A percentile compares a stretch with the other conserved stretches of the same genome.
Evolutionary conservation across 805 yeast genomes (phyloP).

Genomic region (Candida ipomoeae): DNA sequence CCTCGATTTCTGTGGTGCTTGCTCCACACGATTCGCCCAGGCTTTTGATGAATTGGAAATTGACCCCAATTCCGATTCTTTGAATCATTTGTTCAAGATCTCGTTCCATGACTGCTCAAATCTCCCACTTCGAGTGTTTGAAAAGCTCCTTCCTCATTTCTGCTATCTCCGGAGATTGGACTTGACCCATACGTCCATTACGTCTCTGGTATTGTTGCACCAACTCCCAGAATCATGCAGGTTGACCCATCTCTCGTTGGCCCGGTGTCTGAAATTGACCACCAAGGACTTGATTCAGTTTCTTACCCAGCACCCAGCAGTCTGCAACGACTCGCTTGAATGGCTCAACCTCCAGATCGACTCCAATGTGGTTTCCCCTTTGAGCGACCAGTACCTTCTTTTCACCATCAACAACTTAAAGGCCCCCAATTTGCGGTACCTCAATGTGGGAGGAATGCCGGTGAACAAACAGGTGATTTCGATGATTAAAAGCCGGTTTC

Average conservation of each 20-base stretch:
- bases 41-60: constrained; percentile 49
- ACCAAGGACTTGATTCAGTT: constrained; percentile 70
- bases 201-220: constrained; percentile 53
- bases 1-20: constrained; percentile 86
- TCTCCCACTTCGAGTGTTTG: constrained; percentile 54
- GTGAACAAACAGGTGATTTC: constrained; percentile 38
- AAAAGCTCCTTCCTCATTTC: constrained; percentile 54
- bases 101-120: constrained; percentile 90
- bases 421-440: constrained; percentile 43
- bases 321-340: constrained; percentile 42
- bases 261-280: constrained; percentile 55
- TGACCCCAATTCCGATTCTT: constrained; percentile 3
- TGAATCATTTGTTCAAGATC: constrained; percentile 36
- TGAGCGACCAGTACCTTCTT: constrained; percentile 47
- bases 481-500: constrained; percentile 37
- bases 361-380: constrained; percentile 56
- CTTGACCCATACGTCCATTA: constrained; percentile 74
- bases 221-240: constrained; percentile 52
- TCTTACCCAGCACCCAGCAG: constrained; percentile 67
- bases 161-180: constrained; percentile 63
- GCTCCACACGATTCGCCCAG: constrained; percentile 55
- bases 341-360: constrained; percentile 70
- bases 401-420: constrained; percentile 42
- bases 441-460: constrained; percentile 66
- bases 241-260: constrained; percentile 68